Evolutionary conservation across 805 yeast species (phyloP), one percentile per base, ranked within the genome.

Genomic region (Spencermartinsiella europaea): DNA sequence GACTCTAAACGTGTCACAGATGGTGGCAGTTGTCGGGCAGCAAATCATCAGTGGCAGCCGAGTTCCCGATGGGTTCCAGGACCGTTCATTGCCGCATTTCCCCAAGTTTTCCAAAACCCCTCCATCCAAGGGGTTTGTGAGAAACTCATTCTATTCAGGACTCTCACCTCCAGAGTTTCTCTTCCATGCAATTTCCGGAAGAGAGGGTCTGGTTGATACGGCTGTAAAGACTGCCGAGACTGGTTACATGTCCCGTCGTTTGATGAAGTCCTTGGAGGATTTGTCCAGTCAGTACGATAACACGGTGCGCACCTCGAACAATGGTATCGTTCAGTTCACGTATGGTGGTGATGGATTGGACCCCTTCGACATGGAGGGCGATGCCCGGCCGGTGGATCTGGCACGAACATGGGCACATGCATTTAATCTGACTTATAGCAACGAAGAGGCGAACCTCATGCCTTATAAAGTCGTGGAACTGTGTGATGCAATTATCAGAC

Each of bases 1-100:
- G 34, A 89, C 96, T 0, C 77, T 95, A 52, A 93, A 93, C 67
- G 99, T 93, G 25, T 93, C 99, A 12, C 99, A 93, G 73, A 93
- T 93, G 99, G 98, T 93, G 76, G 99, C 99, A 0, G 96, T 91
- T 64, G 99, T 93, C 22, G 99, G 99, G 46, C 99, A 93, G 71
- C 99, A 93, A 69, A 93, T 93, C 72, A 93, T 93, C 57, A 83
- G 96, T 3, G 99, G 99, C 68, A 86, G 88, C 64, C 95, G 99
- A 77, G 99, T 93, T 51, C 98, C 99, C 20, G 96, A 93, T 74
- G 99, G 99, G n/a, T 93, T 93, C 76, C 98, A 93, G 68, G 98
- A 93, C 70, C 81, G 99, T 68, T 88, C 99, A 0, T 72, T 93
- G 56, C 99, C 99, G 10, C 99, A 93, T 70, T 93, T 93, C 72